Percentiles rank a stretch among this genome's conserved stretches.
These are phyloP conservation scores for Penicillium italicum DNA, from an alignment of 2,329 filamentous ascomycete species.

Conservation along the genomic window DNA sequence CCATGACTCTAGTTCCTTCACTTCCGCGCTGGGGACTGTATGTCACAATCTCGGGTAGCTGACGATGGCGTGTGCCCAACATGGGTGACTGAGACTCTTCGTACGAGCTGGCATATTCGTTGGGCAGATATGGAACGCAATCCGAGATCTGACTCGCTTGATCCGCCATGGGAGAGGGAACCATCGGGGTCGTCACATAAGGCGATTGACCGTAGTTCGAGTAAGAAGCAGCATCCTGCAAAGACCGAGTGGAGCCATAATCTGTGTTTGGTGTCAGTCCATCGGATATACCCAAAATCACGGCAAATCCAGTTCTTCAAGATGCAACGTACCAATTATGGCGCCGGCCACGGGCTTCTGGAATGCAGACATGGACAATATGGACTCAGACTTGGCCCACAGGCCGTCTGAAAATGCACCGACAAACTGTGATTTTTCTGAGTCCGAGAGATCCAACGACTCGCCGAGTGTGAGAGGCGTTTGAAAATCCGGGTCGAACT, in stretches of 20 bases:
- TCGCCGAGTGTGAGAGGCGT: slow-evolving; percentile 48
- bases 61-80: slow-evolving; percentile 59
- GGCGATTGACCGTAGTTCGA: slow-evolving; percentile 38
- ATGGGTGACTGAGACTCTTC: slow-evolving; percentile 65
- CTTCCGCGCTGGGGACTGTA: slow-evolving; percentile 67
- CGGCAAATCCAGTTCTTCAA: background rate
- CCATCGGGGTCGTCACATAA: slow-evolving; percentile 39
- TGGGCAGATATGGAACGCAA: slow-evolving; percentile 39
- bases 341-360: slow-evolving; percentile 70
- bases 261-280: slow-evolving; percentile 26
- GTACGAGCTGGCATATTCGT: slow-evolving; percentile 47
- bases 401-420: slow-evolving; percentile 50
- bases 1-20: slow-evolving; percentile 65
- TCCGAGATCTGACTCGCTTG: slow-evolving; percentile 42
- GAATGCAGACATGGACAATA: slow-evolving; percentile 78
- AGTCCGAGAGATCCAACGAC: slow-evolving; percentile 45
- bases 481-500: slow-evolving; percentile 46
- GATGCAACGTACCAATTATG: slow-evolving; percentile 69
- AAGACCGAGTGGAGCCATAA: slow-evolving; percentile 37
- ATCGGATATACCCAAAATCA: slow-evolving; percentile 9
- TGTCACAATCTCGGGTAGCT: slow-evolving; percentile 62
- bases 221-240: slow-evolving; percentile 43
- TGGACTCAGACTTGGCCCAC: slow-evolving; percentile 56
- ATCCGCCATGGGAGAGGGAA: slow-evolving; percentile 41
- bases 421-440: slow-evolving; percentile 45